A percentile compares a stretch with the other conserved stretches of the same genome.
Evolutionary conservation across 495 filamentous ascomycete species (phyloP).

Genomic region (Stereocaulon alpinum): DNA sequence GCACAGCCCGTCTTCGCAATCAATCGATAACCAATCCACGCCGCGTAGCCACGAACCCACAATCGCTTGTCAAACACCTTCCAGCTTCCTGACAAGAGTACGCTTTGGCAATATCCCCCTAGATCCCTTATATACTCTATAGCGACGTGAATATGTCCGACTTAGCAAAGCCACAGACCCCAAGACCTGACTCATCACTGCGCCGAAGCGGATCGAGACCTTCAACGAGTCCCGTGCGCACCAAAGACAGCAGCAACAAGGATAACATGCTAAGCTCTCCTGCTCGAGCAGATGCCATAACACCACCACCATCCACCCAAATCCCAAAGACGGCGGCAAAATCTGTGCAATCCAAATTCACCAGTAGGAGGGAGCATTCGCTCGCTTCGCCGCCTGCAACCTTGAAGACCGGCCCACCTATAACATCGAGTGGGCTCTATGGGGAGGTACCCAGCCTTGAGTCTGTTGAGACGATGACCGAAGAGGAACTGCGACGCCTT

Average conservation of each 20-base stretch:
- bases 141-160: slow-evolving; percentile 18
- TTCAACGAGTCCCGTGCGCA: slow-evolving; percentile 27
- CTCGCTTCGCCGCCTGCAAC: slow-evolving; percentile 48
- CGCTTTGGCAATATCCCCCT: background rate
- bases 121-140: background rate
- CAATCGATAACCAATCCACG: background rate
- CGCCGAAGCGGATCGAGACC: slow-evolving; percentile 6
- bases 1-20: background rate
- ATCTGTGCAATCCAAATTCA: background rate
- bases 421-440: slow-evolving; percentile 35
- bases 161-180: slow-evolving; percentile 17
- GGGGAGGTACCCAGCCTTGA: slow-evolving; percentile 47
- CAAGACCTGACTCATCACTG: slow-evolving; percentile 16
- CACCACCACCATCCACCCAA: slow-evolving; percentile 69
- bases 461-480: slow-evolving; percentile 52
- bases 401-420: slow-evolving; percentile 37
- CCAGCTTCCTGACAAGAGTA: background rate
- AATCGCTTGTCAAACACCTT: background rate
- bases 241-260: slow-evolving; percentile 3
- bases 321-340: slow-evolving; percentile 31
- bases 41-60: no score
- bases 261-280: slow-evolving; percentile 9
- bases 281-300: slow-evolving; percentile 39
- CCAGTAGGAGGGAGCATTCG: slow-evolving; percentile 14
- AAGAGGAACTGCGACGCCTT: slow-evolving; percentile 51